phyloP scores from a whole-genome alignment of 306 rosid species.

The Prunus davidiana region DNA sequence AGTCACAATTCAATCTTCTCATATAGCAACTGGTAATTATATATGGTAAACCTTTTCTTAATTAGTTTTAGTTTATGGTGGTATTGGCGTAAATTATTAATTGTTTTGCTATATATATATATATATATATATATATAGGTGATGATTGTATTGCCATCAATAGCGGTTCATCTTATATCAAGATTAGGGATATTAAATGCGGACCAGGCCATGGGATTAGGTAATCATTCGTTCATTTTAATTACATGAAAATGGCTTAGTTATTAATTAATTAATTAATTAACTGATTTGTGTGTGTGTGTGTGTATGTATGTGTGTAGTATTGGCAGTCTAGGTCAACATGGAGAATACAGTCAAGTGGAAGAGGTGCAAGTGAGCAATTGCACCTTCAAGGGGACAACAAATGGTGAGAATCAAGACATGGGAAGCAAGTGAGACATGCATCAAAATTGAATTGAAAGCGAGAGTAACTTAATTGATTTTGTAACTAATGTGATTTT shows the following conservation, averaged over 20 bases:
- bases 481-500: not conserved
- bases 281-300: not conserved
- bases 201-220: conserved; percentile 70
- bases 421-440: conserved; percentile 25
- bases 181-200: conserved; percentile 30
- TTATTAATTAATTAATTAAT: no score
- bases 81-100: not conserved
- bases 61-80: not conserved
- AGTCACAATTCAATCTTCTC: not conserved
- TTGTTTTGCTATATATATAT: not conserved
- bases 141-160: conserved; percentile 55
- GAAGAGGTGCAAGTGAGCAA: conserved; percentile 43
- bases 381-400: conserved; percentile 27
- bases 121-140: conserved; percentile 28
- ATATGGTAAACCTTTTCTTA: no score
- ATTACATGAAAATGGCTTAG: no score
- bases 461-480: no score
- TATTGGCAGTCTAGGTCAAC: conserved; percentile 48
- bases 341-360: conserved; percentile 21
- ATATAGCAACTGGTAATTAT: no score
- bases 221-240: conserved; percentile 4
- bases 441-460: no score
- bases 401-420: conserved; percentile 24
- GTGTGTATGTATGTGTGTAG: conserved; percentile 1
- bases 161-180: conserved; percentile 34